phyloP scores from a whole-genome alignment of 768 basidiomycete species.

The Phylloporus scabripes region DNA sequence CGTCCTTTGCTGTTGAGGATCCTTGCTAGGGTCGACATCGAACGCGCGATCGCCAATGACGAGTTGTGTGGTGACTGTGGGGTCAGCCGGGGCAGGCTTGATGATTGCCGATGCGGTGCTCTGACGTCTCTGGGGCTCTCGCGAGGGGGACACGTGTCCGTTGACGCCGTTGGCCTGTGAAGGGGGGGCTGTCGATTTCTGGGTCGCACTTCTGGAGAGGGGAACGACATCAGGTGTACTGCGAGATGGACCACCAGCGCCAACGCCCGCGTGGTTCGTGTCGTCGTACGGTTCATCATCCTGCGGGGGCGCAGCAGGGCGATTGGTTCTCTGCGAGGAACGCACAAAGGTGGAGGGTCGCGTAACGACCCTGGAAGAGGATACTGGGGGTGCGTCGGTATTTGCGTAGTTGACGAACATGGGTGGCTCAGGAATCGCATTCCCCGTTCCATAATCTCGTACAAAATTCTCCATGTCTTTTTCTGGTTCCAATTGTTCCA shows the following conservation, averaged over 20 bases:
- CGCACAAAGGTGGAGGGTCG: constrained; percentile 53
- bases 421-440: constrained; percentile 82
- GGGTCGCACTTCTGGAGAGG: constrained; percentile 29
- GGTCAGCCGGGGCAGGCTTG: constrained; percentile 45
- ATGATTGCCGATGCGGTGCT: constrained; percentile 18
- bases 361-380: constrained; percentile 50
- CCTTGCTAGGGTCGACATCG: constrained; percentile 56
- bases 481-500: constrained; percentile 86
- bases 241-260: constrained; percentile 45
- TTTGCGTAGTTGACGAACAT: constrained; percentile 78
- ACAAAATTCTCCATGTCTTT: constrained; percentile 90
- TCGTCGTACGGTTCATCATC: constrained; percentile 51
- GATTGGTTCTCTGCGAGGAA: constrained; percentile 32
- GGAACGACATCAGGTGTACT: constrained; percentile 31
- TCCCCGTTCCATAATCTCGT: constrained; percentile 82
- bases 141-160: constrained; percentile 24
- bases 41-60: constrained; percentile 61
- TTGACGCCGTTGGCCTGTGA: constrained; percentile 31
- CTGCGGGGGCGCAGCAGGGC: constrained; percentile 21
- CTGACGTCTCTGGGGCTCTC: constrained; percentile 23
- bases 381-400: constrained; percentile 58
- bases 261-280: constrained; percentile 55
- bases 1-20: constrained; percentile 48
- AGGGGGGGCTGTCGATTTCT: constrained; percentile 26
- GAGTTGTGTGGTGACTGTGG: constrained; percentile 55